These are phyloP conservation scores for Populus deltoides DNA, from an alignment of 345 rosid species.

Conservation along the genomic window DNA sequence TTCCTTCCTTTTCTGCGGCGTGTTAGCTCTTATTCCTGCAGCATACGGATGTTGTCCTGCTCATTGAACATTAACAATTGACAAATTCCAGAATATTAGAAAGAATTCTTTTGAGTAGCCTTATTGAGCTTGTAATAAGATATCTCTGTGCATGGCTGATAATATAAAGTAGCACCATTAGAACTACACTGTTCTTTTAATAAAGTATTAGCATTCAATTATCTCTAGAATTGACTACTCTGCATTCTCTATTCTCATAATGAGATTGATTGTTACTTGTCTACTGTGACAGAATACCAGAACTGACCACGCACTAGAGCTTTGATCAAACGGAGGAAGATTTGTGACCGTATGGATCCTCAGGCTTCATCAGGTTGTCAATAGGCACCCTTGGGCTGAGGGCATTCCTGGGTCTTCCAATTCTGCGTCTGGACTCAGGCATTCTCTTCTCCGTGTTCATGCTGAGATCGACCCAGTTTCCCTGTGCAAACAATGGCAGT, in stretches of 20 bases:
- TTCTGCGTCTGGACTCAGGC: too few relatives aligned
- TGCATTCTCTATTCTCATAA: not conserved
- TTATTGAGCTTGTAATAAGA: not conserved
- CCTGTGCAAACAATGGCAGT: conserved; percentile 71
- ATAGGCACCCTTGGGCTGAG: conserved; percentile 79
- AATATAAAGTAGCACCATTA: not conserved
- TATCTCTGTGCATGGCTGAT: not conserved
- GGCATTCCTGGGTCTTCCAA: too few relatives aligned
- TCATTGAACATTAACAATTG: not conserved
- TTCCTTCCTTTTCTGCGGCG: not conserved
- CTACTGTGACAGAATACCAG: conserved; percentile 25
- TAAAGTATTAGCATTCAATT: not conserved
- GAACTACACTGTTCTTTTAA: not conserved
- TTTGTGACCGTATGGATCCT: conserved; percentile 83
- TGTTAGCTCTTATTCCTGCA: not conserved
- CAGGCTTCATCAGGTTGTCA: conserved; percentile 88
- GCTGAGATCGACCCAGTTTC: too few relatives aligned
- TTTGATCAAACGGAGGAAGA: conserved; percentile 44
- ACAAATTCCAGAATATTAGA: not conserved
- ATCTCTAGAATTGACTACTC: not conserved
- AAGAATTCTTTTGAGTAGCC: not conserved
- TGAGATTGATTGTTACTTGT: not conserved
- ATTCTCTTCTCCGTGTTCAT: conserved; percentile 51
- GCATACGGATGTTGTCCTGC: not conserved
- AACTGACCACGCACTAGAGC: conserved; percentile 26